Evolutionary conservation across 768 basidiomycete species (phyloP).

Genomic region (Mycena alexandri): DNA sequence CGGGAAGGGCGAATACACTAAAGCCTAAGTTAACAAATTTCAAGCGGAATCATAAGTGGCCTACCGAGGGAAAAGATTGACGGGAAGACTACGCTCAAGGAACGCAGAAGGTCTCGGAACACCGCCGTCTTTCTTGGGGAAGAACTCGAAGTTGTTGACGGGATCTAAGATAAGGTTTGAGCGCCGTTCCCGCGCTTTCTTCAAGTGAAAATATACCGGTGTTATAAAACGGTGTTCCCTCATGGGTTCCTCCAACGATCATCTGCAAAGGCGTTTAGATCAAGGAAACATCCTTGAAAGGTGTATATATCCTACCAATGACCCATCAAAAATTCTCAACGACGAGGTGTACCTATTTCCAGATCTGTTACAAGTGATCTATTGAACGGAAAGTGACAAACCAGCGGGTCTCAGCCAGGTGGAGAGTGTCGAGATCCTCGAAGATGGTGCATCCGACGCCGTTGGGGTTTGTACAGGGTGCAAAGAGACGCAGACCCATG

Average conservation of each 20-base stretch:
- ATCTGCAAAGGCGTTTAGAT: slow-evolving; percentile 7
- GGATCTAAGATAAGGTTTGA: slow-evolving; percentile 41
- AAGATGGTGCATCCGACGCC: slow-evolving; percentile 44
- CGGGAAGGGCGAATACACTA: slow-evolving; percentile 57
- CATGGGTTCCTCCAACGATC: slow-evolving; percentile 51
- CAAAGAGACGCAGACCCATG: slow-evolving; percentile 39
- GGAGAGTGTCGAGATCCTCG: slow-evolving; percentile 60
- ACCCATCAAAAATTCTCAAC: slow-evolving; percentile 59
- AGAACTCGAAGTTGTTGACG: slow-evolving; percentile 63
- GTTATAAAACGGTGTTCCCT: slow-evolving; percentile 38
- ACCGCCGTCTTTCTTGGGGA: slow-evolving; percentile 57
- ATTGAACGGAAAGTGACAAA: slow-evolving; percentile 32
- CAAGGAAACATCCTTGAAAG: too few relatives aligned
- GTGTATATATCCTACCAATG: slow-evolving; percentile 38
- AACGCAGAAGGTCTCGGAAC: slow-evolving; percentile 62
- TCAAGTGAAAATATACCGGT: slow-evolving; percentile 12
- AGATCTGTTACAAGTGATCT: neutral
- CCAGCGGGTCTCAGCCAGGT: slow-evolving; percentile 68
- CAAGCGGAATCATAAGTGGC: slow-evolving; percentile 42
- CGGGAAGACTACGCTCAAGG: slow-evolving; percentile 63
- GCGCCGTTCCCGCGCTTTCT: too few relatives aligned
- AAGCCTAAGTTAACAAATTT: too few relatives aligned
- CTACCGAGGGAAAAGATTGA: slow-evolving; percentile 64
- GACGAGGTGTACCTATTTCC: slow-evolving; percentile 54
- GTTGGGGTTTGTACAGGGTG: slow-evolving; percentile 38